Evolutionary conservation across 2,329 filamentous ascomycete genomes (phyloP).

Genomic region (Macroventuria anomochaeta): DNA sequence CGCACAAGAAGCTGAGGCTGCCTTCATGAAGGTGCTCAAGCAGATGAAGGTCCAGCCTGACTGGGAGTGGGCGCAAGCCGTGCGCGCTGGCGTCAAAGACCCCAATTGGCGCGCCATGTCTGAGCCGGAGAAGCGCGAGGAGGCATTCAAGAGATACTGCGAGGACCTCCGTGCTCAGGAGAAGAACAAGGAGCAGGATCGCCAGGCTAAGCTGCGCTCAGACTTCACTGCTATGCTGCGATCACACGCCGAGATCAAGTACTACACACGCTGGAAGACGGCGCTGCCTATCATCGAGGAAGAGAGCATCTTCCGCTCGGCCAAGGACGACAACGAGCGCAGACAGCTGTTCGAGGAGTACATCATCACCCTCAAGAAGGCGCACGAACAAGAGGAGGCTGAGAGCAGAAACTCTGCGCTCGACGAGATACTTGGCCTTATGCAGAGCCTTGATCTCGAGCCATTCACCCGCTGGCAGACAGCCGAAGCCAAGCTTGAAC

Average conservation of each 20-base stretch:
- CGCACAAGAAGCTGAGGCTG: slow-evolving; percentile 87
- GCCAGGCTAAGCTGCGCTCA: slow-evolving; percentile 85
- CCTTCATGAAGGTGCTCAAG: slow-evolving; percentile 88
- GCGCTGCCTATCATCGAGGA: slow-evolving; percentile 92
- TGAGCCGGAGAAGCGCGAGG: slow-evolving; percentile 87
- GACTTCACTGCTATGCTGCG: slow-evolving; percentile 97
- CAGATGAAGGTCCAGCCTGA: slow-evolving; percentile 86
- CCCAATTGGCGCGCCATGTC: slow-evolving; percentile 92
- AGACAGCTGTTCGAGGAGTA: slow-evolving; percentile 94
- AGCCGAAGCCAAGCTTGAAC: slow-evolving; percentile 81
- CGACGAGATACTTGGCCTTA: slow-evolving; percentile 78
- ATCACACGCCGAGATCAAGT: slow-evolving; percentile 94
- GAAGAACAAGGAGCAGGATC: slow-evolving; percentile 92
- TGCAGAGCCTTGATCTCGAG: slow-evolving; percentile 82
- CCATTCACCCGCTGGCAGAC: slow-evolving; percentile 95
- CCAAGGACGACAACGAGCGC: slow-evolving; percentile 84
- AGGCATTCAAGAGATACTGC: slow-evolving; percentile 94
- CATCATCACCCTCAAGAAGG: slow-evolving; percentile 80
- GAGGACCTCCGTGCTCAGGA: slow-evolving; percentile 89
- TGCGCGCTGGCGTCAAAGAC: slow-evolving; percentile 86
- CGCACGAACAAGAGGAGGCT: slow-evolving; percentile 76
- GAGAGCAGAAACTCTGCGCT: slow-evolving; percentile 78
- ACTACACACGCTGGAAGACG: slow-evolving; percentile 97
- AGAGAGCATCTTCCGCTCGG: slow-evolving; percentile 93
- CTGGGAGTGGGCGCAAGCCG: slow-evolving; percentile 90